Conservation (phyloP, 306 rosid species). For the Ochetophila trinervis region DNA sequence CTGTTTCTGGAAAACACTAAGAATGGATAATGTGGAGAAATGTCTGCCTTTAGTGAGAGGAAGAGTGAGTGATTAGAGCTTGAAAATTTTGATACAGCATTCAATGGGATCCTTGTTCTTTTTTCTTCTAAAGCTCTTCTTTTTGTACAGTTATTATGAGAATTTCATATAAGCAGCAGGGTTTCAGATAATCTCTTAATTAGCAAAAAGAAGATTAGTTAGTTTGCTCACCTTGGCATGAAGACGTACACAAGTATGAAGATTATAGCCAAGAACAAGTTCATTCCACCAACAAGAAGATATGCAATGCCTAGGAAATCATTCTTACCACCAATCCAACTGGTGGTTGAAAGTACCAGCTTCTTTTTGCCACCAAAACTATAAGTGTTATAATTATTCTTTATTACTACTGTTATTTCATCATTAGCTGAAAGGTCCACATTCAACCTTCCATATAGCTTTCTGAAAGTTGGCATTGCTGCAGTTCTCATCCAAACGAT, state of each 20-base stretch:
- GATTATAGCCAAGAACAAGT: slow-evolving; percentile 52
- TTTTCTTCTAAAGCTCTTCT: no score
- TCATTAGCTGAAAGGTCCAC: slow-evolving; percentile 64
- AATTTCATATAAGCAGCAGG: neutral
- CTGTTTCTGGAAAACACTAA: no score
- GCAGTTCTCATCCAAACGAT: slow-evolving; percentile 97
- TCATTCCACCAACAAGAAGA: slow-evolving; percentile 56
- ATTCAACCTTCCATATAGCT: slow-evolving; percentile 77
- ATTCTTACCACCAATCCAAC: slow-evolving; percentile 92
- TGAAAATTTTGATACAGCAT: no score
- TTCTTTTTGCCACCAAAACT: slow-evolving; percentile 70
- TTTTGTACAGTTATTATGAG: neutral
- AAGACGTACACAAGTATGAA: slow-evolving; percentile 65
- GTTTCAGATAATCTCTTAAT: slow-evolving; percentile 3
- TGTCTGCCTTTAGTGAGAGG: no score
- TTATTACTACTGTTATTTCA: slow-evolving; percentile 42
- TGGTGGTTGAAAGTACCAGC: slow-evolving; percentile 76
- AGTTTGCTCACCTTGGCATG: slow-evolving; percentile 65
- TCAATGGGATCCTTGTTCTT: no score
- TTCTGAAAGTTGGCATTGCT: slow-evolving; percentile 78
- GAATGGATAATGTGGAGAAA: no score
- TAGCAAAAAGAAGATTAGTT: neutral
- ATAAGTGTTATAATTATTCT: slow-evolving; percentile 85
- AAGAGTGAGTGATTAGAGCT: no score
- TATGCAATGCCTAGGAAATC: slow-evolving; percentile 66